These are phyloP conservation scores for Kodamaea fukazawae DNA, from an alignment of 805 yeast genomes.

Conservation along the genomic window DNA sequence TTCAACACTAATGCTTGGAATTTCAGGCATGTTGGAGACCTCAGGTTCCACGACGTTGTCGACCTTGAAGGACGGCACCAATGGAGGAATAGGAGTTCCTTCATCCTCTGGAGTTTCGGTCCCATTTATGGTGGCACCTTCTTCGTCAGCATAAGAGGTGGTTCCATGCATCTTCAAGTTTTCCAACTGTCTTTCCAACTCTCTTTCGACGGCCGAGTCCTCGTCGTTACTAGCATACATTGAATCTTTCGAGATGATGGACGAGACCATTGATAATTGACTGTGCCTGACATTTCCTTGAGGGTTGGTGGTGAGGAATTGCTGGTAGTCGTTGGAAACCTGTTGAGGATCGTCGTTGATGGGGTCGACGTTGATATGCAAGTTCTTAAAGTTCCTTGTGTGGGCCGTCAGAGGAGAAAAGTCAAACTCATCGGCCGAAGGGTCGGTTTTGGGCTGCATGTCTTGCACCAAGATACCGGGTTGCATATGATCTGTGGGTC, in stretches of 20 bases:
- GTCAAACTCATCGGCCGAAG: constrained; percentile 2
- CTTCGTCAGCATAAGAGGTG: not conserved
- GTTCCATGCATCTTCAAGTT: constrained; percentile 24
- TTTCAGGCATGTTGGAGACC: not conserved
- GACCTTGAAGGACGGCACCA: constrained; percentile 6
- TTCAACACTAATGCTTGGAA: not conserved
- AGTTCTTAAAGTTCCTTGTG: constrained; percentile 22
- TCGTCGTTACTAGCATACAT: constrained; percentile 23
- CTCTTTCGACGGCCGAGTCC: constrained; percentile 35
- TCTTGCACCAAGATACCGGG: not conserved
- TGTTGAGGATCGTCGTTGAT: constrained; percentile 2
- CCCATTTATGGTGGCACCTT: not conserved
- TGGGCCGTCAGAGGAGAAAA: constrained; percentile 6
- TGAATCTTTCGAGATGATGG: constrained; percentile 38
- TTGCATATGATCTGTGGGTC: not conserved
- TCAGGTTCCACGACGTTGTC: constrained; percentile 7
- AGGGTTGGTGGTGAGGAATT: constrained; percentile 19
- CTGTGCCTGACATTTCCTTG: constrained; percentile 21
- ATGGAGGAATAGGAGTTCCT: constrained; percentile 1
- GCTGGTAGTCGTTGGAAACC: constrained; percentile 24
- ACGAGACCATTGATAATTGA: constrained; percentile 41
- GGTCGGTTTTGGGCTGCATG: not conserved
- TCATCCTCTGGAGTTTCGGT: constrained; percentile 1
- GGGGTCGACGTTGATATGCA: constrained; percentile 16
- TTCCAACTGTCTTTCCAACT: constrained; percentile 38